Conservation (phyloP, 495 filamentous ascomycete species). For the Penicillium egyptiacum region DNA sequence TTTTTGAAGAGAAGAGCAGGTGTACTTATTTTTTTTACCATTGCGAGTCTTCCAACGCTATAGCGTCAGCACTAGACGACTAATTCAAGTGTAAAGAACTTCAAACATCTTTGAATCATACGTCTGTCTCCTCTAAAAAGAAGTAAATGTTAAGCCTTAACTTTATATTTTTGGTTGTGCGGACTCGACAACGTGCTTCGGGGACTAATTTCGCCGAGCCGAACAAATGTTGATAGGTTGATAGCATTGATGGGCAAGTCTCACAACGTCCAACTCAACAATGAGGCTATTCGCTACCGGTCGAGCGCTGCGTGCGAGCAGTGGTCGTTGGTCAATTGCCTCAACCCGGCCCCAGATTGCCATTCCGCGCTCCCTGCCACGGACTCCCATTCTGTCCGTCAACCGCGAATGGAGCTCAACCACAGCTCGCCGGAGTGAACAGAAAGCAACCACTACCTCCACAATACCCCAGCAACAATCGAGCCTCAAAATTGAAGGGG, state of each 20-base stretch:
- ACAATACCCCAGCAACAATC: constrained; percentile 19
- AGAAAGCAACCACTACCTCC: constrained; percentile 15
- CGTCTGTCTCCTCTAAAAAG: background rate
- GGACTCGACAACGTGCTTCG: constrained; percentile 22
- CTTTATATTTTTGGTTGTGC: background rate
- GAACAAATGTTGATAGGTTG: constrained; percentile 27
- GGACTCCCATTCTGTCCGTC: constrained; percentile 17
- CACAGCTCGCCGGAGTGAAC: constrained; percentile 26
- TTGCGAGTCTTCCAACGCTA: too few relatives aligned
- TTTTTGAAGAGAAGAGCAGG: constrained; percentile 33
- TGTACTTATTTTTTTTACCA: too few relatives aligned
- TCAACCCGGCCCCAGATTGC: constrained; percentile 27
- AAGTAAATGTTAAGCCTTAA: background rate
- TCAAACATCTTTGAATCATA: background rate
- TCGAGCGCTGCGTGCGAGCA: constrained; percentile 44
- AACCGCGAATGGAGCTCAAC: constrained; percentile 41
- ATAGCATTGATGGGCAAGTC: constrained; percentile 10
- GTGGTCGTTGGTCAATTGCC: constrained; percentile 41
- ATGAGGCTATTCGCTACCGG: constrained; percentile 51
- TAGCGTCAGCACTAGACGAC: too few relatives aligned
- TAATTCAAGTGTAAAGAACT: too few relatives aligned
- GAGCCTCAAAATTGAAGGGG: constrained; percentile 56
- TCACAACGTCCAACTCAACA: constrained; percentile 1
- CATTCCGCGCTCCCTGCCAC: constrained; percentile 28
- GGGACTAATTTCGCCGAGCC: constrained; percentile 36